Evolutionary conservation across 495 filamentous ascomycete species (phyloP).

Genomic region (Lasiosphaeria hispida): DNA sequence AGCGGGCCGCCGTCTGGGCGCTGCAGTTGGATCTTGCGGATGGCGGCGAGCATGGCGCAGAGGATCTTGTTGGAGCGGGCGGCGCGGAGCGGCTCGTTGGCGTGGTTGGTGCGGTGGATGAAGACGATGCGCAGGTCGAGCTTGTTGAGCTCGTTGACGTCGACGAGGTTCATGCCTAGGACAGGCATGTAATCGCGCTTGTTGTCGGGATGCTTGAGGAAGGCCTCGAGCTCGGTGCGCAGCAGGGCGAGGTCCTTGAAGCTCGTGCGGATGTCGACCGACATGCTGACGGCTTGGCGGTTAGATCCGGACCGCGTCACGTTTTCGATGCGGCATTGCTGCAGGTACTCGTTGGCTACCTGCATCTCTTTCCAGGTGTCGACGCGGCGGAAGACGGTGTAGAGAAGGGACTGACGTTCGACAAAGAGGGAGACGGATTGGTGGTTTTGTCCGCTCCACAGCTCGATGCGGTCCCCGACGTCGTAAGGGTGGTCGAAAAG

Average conservation of each 20-base stretch:
- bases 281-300: constrained; percentile 65
- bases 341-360: constrained; percentile 72
- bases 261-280: constrained; percentile 64
- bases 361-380: constrained; percentile 65
- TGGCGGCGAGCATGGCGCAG: constrained; percentile 69
- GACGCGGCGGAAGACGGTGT: constrained; percentile 70
- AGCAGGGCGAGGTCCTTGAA: constrained; percentile 70
- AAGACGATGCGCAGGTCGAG: constrained; percentile 67
- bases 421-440: constrained; percentile 57
- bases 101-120: constrained; percentile 61
- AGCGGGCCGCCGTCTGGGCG: constrained; percentile 57
- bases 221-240: constrained; percentile 61
- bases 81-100: constrained; percentile 68
- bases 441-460: constrained; percentile 40
- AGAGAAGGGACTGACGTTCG: constrained; percentile 75
- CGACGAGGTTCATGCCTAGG: constrained; percentile 63
- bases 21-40: constrained; percentile 69
- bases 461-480: constrained; percentile 74
- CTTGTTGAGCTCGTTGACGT: constrained; percentile 69
- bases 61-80: constrained; percentile 76
- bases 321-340: constrained; percentile 75
- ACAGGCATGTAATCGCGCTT: constrained; percentile 67
- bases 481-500: constrained; percentile 74
- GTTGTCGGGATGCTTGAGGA: constrained; percentile 62
- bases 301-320: constrained; percentile 70